These are phyloP conservation scores for Coemansia sp. DNA, from an alignment of 192 early-diverging fungal species.

Conservation along the genomic window DNA sequence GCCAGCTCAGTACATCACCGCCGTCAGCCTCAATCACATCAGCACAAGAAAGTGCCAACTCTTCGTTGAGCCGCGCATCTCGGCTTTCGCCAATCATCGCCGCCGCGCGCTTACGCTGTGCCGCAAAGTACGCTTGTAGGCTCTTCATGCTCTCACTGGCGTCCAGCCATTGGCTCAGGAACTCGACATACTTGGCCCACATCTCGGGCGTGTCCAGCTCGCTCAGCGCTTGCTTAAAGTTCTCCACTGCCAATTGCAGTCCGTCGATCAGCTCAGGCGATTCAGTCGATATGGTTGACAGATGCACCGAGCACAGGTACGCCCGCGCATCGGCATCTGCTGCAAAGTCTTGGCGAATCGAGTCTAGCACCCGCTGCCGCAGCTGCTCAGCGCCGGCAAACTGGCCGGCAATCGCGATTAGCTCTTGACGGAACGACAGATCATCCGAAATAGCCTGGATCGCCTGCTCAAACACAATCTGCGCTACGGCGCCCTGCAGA, in stretches of 20 bases:
- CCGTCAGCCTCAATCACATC: not conserved
- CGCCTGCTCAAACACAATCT: constrained; percentile 77
- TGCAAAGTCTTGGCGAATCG: constrained; percentile 38
- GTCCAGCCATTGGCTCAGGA: constrained; percentile 56
- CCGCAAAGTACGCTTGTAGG: constrained; percentile 34
- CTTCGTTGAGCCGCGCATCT: constrained; percentile 41
- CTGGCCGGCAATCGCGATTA: constrained; percentile 63
- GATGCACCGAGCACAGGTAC: constrained; percentile 59
- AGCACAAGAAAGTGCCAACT: constrained; percentile 54
- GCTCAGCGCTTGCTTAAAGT: constrained; percentile 55
- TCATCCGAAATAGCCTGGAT: constrained; percentile 71
- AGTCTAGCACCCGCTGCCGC: constrained; percentile 15
- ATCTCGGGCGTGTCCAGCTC: constrained; percentile 51
- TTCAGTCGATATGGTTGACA: constrained; percentile 60
- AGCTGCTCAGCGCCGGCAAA: constrained; percentile 54
- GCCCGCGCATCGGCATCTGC: constrained; percentile 34
- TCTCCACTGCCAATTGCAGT: constrained; percentile 49
- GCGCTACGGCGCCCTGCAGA: constrained; percentile 71
- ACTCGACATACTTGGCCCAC: constrained; percentile 65
- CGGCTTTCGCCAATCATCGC: constrained; percentile 57
- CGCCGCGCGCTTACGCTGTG: constrained; percentile 58
- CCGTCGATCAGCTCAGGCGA: constrained; percentile 59
- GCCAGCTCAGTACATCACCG: constrained; percentile 29
- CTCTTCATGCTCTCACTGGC: constrained; percentile 11
- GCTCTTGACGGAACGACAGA: constrained; percentile 71